Evolutionary conservation across 1,284 basidiomycete genomes (phyloP).

Genomic region (Marasmius sp.): DNA sequence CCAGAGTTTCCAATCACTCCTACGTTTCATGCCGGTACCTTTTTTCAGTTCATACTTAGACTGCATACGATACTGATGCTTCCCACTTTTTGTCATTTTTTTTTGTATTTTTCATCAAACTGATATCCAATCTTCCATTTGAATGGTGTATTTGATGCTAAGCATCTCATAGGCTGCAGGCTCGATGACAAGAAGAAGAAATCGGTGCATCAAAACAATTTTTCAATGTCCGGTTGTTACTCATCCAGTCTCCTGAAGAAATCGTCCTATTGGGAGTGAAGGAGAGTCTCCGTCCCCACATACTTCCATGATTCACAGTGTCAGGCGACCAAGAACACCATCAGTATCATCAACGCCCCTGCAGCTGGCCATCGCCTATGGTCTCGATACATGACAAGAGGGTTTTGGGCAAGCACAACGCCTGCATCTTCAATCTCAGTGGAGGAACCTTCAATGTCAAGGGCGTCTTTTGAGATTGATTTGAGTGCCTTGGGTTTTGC

Average conservation of each 20-base stretch:
- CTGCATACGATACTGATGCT: too few species aligned
- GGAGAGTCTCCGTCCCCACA: conserved; percentile 57
- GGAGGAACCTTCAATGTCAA: conserved; percentile 84
- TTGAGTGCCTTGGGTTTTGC: conserved; percentile 79
- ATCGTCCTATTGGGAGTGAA: conserved; percentile 84
- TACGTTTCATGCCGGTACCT: too few species aligned
- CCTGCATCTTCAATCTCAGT: conserved; percentile 87
- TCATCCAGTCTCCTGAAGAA: conserved; percentile 71
- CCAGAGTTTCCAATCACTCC: too few species aligned
- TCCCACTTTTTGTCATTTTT: too few species aligned
- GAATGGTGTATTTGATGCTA: too few species aligned
- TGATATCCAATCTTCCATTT: too few species aligned
- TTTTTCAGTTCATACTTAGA: too few species aligned
- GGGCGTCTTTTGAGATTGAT: conserved; percentile 76
- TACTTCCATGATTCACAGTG: conserved; percentile 80
- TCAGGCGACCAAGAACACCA: conserved; percentile 82
- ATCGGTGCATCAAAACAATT: conserved; percentile 52
- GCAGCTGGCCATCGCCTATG: conserved; percentile 68
- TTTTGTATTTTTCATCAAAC: too few species aligned
- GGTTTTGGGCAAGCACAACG: conserved; percentile 68
- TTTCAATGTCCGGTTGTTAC: neutral
- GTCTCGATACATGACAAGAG: conserved; percentile 77
- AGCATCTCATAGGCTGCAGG: too few species aligned
- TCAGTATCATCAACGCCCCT: conserved; percentile 70
- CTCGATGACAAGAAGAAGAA: conserved; percentile 75